Percentiles rank a stretch among this genome's conserved stretches.
Evolutionary conservation across 2,329 filamentous ascomycete genomes (phyloP).

Genomic region (Claviceps digitariae): DNA sequence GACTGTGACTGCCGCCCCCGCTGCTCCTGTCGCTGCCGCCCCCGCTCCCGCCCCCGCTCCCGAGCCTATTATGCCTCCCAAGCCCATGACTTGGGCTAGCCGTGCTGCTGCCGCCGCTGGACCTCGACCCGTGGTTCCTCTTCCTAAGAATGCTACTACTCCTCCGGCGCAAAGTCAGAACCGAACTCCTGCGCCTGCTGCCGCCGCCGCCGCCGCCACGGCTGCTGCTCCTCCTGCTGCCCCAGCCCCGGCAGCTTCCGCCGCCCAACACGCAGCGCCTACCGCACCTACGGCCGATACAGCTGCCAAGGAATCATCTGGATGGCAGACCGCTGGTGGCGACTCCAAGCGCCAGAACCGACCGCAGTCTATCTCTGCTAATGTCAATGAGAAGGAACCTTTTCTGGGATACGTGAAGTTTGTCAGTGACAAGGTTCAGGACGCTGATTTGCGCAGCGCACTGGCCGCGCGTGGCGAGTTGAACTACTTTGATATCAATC

Average conservation of each 20-base stretch:
- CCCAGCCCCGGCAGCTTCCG: slow-evolving; percentile 18
- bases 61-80: slow-evolving; percentile 33
- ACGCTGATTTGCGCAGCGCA: slow-evolving; percentile 54
- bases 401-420: slow-evolving; percentile 90
- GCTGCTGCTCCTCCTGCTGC: slow-evolving; percentile 22
- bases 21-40: slow-evolving; percentile 16
- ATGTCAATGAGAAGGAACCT: slow-evolving; percentile 55
- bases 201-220: slow-evolving; percentile 29
- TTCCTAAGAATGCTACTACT: slow-evolving; percentile 44
- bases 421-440: slow-evolving; percentile 76
- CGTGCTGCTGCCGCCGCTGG: slow-evolving; percentile 46
- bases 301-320: slow-evolving; percentile 35
- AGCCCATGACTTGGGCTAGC: slow-evolving; percentile 66
- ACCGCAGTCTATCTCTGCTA: slow-evolving; percentile 48
- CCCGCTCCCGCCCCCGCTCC: slow-evolving; percentile 31
- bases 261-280: slow-evolving; percentile 19
- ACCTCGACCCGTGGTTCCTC: slow-evolving; percentile 37
- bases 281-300: slow-evolving; percentile 26
- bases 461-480: slow-evolving; percentile 61
- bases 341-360: slow-evolving; percentile 78
- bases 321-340: slow-evolving; percentile 77
- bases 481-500: slow-evolving; percentile 64
- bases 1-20: slow-evolving; percentile 32
- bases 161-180: slow-evolving; percentile 33
- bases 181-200: slow-evolving; percentile 30